phyloP scores from a whole-genome alignment of 257 asterid species.

The Linaria vulgaris region DNA sequence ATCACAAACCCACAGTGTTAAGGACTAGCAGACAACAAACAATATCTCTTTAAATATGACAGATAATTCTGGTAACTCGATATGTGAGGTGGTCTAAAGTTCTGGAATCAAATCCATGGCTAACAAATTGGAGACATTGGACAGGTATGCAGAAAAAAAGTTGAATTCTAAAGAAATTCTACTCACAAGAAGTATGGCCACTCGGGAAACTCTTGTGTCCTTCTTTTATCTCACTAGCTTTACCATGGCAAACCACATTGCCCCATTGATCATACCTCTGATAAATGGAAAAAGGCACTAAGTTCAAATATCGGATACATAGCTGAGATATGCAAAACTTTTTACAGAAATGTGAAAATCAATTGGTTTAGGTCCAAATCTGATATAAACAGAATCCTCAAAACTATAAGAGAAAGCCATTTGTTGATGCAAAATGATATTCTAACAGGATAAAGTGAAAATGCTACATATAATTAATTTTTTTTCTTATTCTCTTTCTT shows the following conservation, averaged over 20 bases:
- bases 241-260: constrained; percentile 69
- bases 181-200: constrained; percentile 80
- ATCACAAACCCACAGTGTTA: too few species aligned
- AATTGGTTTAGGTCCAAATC: constrained; percentile 2
- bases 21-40: background rate
- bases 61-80: background rate
- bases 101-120: background rate
- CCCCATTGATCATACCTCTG: constrained; percentile 66
- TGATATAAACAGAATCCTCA: background rate
- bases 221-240: constrained; percentile 62
- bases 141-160: constrained; percentile 5
- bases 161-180: background rate
- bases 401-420: background rate
- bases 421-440: background rate
- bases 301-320: background rate
- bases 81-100: background rate
- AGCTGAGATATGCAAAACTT: background rate
- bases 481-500: background rate
- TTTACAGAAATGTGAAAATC: background rate
- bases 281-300: constrained; percentile 7
- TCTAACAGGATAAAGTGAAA: background rate
- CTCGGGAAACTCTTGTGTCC: constrained; percentile 97
- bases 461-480: background rate
- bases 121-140: background rate
- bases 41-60: background rate